phyloP scores from a whole-genome alignment of 495 filamentous ascomycete species.

The Daldinia decipiens region DNA sequence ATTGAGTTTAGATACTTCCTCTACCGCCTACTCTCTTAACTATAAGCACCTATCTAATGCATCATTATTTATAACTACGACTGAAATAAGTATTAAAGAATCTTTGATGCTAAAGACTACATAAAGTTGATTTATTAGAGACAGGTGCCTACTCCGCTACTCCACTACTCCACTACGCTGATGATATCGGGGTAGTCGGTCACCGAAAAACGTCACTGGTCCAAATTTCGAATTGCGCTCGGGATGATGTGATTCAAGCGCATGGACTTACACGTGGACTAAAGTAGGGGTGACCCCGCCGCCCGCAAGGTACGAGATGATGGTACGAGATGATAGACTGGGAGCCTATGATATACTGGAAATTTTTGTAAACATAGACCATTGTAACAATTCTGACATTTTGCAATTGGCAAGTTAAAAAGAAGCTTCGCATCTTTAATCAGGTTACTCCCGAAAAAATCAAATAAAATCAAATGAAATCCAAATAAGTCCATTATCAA shows the following conservation, averaged over 20 bases:
- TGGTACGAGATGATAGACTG: neutral
- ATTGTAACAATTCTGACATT: neutral
- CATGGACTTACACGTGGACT: slow-evolving; percentile 6
- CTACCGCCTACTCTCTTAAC: neutral
- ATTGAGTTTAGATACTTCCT: neutral
- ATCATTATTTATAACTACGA: neutral
- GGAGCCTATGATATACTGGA: neutral
- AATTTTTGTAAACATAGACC: neutral
- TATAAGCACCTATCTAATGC: neutral
- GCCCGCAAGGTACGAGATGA: slow-evolving; percentile 7
- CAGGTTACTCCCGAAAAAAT: too few species aligned
- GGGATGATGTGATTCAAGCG: slow-evolving; percentile 26
- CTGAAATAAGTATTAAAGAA: neutral
- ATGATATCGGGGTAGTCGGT: slow-evolving; percentile 35
- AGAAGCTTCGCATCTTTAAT: too few species aligned
- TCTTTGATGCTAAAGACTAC: neutral
- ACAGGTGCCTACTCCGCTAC: slow-evolving; percentile 2
- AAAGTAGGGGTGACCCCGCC: slow-evolving; percentile 2
- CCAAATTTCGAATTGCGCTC: slow-evolving; percentile 8
- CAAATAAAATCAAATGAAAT: neutral
- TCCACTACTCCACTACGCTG: slow-evolving; percentile 5
- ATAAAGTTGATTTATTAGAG: neutral
- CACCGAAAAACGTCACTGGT: slow-evolving; percentile 31
- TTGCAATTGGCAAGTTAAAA: too few species aligned
- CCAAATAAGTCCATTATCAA: neutral